Base-by-base conservation (phyloP, 2,329 filamentous ascomycete genomes). In the Pestalotiopsis sp. region DNA sequence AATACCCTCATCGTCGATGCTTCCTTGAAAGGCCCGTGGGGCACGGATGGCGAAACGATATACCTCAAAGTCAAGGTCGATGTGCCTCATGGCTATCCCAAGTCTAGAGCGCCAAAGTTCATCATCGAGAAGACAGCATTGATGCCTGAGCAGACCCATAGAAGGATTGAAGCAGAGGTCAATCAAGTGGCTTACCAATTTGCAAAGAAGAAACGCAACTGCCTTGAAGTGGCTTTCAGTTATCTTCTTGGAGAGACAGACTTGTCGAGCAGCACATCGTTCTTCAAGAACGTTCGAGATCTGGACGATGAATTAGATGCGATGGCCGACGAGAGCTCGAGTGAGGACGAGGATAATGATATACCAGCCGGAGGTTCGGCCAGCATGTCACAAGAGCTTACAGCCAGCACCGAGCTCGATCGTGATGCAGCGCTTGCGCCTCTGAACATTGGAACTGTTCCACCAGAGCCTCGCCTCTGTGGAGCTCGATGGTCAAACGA, bases 301-400 rank as follows among this genome's bases (percentile, higher is more conserved):
- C 79, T 90, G 7, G 88, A 88, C 66, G 85, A 89, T 74, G 84
- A 85, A 61, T 75, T 88, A 5, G 87, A 86, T 69, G 88, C 81
- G 3, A 79, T 90, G 45, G 86, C 83, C 38, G 92, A 93, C 68
- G 93, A 96, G 72, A 95, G 93, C 72, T 98, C 94, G 3, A 97
- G 93, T 74, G 92, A 94, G 71, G 92, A 93, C 69, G 93, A 95
- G 72, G 93, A 95, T 25, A 83, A 83, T 60, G 83, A 86, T 27
- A 86, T 87, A 12, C 83, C 84, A 0, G 77, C 84, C 2, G 85
- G 85, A 3, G 85, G 84, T 20, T 87, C 86, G 9, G 86, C 84
- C 13, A 85, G 86, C 66, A 88, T 91, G 86, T 90, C 88, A 6
- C 88, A 90, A 71, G 88, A 91, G 71, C 81, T 91, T 25, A 84